Percentiles rank a stretch among this genome's conserved stretches.
Conservation (phyloP, 148 eudicot genomes). For the Camellia lanceoleosa region DNA sequence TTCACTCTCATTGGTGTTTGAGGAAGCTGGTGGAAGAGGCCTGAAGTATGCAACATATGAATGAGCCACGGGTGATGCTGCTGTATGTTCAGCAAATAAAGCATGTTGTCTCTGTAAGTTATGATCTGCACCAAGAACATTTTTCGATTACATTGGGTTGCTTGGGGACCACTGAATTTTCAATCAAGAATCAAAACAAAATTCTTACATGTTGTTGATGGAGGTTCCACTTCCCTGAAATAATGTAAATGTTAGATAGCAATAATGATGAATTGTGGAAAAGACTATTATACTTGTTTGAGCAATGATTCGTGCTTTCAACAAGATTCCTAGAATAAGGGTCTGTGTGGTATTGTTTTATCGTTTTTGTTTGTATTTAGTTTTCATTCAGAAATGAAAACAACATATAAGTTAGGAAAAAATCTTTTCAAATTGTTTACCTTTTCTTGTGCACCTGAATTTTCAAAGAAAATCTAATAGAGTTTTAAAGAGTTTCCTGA, state of each 20-base stretch:
- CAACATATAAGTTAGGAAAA: neutral
- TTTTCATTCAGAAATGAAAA: neutral
- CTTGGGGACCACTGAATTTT: neutral
- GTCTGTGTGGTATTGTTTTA: neutral
- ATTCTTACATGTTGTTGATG: conserved; percentile 26
- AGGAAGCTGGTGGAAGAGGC: conserved; percentile 22
- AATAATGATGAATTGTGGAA: neutral
- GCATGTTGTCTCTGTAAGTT: conserved; percentile 28
- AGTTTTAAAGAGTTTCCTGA: neutral
- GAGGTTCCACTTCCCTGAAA: conserved; percentile 33
- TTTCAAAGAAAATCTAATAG: too few species aligned
- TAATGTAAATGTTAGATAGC: conserved; percentile 2
- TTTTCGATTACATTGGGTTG: conserved; percentile 5
- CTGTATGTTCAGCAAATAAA: conserved; percentile 24
- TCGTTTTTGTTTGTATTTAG: neutral
- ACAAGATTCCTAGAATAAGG: neutral
- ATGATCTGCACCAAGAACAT: conserved; percentile 25
- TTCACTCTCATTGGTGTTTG: conserved; percentile 28
- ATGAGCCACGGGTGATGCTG: conserved; percentile 27
- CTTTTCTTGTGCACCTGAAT: too few species aligned
- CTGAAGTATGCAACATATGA: conserved; percentile 26
- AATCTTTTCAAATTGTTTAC: neutral
- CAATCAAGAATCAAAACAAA: neutral
- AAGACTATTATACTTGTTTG: neutral
- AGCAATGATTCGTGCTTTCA: neutral